phyloP scores from a whole-genome alignment of 1,139 yeast species.

The Taphrina deformans region DNA sequence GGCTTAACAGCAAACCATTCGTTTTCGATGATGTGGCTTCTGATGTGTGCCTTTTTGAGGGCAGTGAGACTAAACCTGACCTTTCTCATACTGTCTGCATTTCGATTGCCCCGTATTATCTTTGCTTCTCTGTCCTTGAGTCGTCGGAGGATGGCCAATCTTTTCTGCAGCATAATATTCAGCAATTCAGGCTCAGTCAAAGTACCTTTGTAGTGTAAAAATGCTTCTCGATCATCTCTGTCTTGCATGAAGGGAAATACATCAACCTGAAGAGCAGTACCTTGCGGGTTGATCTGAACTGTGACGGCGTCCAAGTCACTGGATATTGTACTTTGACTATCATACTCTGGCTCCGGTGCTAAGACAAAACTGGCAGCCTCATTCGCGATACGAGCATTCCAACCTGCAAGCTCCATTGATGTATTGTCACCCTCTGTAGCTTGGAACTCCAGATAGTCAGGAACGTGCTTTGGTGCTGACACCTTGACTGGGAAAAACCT shows the following conservation, averaged over 20 bases:
- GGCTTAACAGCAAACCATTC: not conserved
- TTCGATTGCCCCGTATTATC: not conserved
- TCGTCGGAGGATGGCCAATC: not conserved
- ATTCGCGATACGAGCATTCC: not conserved
- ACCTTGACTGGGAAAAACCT: too few species aligned
- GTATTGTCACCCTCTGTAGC: too few species aligned
- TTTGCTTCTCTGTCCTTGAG: not conserved
- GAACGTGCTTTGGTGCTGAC: too few species aligned
- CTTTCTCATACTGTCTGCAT: not conserved
- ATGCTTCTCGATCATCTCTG: not conserved
- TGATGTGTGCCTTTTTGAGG: not conserved
- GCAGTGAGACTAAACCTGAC: not conserved
- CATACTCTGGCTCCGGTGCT: not conserved
- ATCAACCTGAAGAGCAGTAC: not conserved
- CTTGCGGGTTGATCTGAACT: not conserved
- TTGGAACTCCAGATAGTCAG: too few species aligned
- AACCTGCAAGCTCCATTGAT: not conserved
- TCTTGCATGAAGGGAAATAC: not conserved
- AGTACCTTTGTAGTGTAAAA: not conserved
- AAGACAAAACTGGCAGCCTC: not conserved
- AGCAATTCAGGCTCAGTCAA: not conserved
- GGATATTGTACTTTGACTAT: not conserved
- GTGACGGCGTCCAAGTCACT: not conserved
- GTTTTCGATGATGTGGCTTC: not conserved
- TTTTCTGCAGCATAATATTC: not conserved